Base-by-base conservation (phyloP, 495 filamentous ascomycete genomes). In the Viridothelium virens region DNA sequence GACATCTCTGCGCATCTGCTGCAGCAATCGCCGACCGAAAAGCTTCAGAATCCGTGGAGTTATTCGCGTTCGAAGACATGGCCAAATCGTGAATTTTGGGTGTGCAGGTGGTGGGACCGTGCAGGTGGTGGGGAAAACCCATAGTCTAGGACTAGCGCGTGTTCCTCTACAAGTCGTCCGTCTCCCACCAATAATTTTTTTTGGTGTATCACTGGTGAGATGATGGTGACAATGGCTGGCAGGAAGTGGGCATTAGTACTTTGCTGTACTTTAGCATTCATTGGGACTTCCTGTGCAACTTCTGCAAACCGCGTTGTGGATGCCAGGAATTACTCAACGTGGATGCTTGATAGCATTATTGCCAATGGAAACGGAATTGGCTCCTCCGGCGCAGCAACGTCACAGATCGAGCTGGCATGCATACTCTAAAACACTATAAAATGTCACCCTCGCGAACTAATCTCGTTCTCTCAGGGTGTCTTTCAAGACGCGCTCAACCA, bases 171-270 rank as follows among this genome's bases (percentile, higher is more conserved):
- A 25, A 25, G 25, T 25, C 25, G 25, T 25, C 25, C 25, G 25
- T 25, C 25, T 25, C 25, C 25, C 25, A 25, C 25, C 25, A 25
- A 25, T 25, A 25, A 25, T 25, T 25, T 53, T 53, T 46, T 53
- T 53, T 18, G 14, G 5, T 5, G n/a, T 18, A 53, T 5, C 48
- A 18, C 48, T 18, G 12, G 25, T 18, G 48, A 53, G 48, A 53
- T 5, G 48, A 53, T 53, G 48, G 14, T 53, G 48, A 53, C 48
- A 18, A 53, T 16, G n/a, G 12, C 25, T 18, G 48, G 48, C 25
- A 53, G 25, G 25, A 53, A 16, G 16, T 5, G 65, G 61, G n/a
- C 82, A 84, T 50, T 61, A 46, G 10, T 53, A 18, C 48, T 53
- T 18, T 11, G 14, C 25, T 53, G 16, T 53, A 53, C 48, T 53